phyloP scores from a whole-genome alignment of 306 rosid genomes.

The Cucurbita maxima region DNA sequence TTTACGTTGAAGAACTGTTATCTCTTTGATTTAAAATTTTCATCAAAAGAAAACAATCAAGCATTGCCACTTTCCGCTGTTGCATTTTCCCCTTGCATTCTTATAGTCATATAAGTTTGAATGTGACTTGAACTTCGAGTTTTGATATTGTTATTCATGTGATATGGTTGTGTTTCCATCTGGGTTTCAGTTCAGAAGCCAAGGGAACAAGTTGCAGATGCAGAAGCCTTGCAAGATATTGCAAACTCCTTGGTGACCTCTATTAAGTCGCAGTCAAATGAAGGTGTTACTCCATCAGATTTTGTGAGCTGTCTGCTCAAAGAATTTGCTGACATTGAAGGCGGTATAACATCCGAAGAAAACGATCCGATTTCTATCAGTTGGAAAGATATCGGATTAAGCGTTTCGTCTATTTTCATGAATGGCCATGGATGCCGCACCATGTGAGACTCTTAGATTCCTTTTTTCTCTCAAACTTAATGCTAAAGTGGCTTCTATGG shows the following conservation, averaged over 20 bases:
- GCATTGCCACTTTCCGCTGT: not conserved
- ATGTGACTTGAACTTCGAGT: not conserved
- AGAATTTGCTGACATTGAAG: conserved; percentile 19
- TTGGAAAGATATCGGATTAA: conserved; percentile 42
- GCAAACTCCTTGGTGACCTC: conserved; percentile 38
- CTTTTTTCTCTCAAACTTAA: not conserved
- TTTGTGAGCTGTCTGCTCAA: conserved; percentile 40
- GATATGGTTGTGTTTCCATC: conserved; percentile 1
- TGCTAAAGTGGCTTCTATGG: not conserved
- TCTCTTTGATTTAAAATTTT: not conserved
- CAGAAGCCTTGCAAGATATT: conserved; percentile 56
- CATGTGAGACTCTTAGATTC: conserved; percentile 30
- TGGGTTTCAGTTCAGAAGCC: conserved; percentile 54
- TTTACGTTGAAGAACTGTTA: not conserved
- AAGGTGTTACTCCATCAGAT: conserved; percentile 51
- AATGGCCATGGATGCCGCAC: conserved; percentile 45
- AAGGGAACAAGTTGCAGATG: conserved; percentile 77
- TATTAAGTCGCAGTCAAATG: conserved; percentile 41
- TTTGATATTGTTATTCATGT: not conserved
- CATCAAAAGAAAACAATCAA: not conserved
- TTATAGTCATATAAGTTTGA: not conserved
- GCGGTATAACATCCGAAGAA: not conserved
- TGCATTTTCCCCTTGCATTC: not conserved
- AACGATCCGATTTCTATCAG: conserved; percentile 6
- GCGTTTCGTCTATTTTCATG: conserved; percentile 38